Evolutionary conservation across 345 rosid genomes (phyloP), one percentile per base, ranked within the genome.

Genomic region (Salix suchowensis): DNA sequence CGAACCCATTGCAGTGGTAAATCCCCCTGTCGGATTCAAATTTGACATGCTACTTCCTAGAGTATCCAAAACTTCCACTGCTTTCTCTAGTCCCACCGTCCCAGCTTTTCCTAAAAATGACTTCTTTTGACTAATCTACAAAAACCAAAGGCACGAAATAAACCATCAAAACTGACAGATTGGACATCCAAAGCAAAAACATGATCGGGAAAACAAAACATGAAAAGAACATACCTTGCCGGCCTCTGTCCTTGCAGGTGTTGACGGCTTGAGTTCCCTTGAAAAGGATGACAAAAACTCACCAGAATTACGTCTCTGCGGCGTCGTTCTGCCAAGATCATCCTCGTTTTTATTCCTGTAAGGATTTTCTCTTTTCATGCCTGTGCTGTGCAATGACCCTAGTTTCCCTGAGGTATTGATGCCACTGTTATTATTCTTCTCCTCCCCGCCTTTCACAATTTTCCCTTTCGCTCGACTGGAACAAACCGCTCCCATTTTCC

Each of bases 41-140:
- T 87, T 83, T 19, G 97, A 87, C 91, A 91, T 79, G 71, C 93
- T 88, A 77, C 95, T 91, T 74, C 97, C 98, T 5, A 93, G 77
- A 62, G 91, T 88, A 79, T 90, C 98, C 28, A 95, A 65, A 79
- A 89, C 91, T 58, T 85, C 93, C 1, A 90, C 91, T 4, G 97
- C 93, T 83, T 84, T 90, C 81, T 90, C 93, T 46, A 95, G 65
- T 42, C 97, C 90, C 62, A 83, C 76, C 4, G 82, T 73, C 40
- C 96, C 88, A 4, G 91, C 92, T 74, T 84, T 86, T 83, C 92
- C 98, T 19, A 87, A 76, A 85, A 89, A 80, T 46, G 93, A 88
- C 64, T 81, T 86, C 87, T 77, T 88, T 65, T 85, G 87, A 65
- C 68, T 58, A 66, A 68, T 73, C 98, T 88, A 58, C 79, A 78